A percentile compares a stretch with the other conserved stretches of the same genome.
Evolutionary conservation across 805 yeast genomes (phyloP).

Genomic region (Candida sanyiensis): DNA sequence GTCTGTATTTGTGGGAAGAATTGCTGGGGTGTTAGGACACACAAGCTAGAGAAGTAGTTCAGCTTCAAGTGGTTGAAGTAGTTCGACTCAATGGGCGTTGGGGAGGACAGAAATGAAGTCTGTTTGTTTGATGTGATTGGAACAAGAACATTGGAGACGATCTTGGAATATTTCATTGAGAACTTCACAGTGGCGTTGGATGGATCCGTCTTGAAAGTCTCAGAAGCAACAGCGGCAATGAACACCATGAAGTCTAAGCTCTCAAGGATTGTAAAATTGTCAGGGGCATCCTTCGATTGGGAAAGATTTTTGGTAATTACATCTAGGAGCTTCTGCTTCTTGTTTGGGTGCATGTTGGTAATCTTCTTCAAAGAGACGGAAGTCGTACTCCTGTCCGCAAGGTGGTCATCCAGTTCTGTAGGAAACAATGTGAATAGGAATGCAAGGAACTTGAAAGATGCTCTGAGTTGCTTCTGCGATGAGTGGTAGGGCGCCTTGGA

Average conservation of each 20-base stretch:
- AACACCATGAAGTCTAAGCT: slow-evolving; percentile 28
- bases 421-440: slow-evolving; percentile 31
- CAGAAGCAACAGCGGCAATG: slow-evolving; percentile 30
- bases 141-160: slow-evolving; percentile 20
- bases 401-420: slow-evolving; percentile 24
- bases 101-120: slow-evolving; percentile 15
- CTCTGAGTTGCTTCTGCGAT: slow-evolving; percentile 22
- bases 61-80: slow-evolving; percentile 26
- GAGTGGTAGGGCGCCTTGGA: slow-evolving; percentile 6
- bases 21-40: slow-evolving; percentile 19
- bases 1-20: slow-evolving; percentile 18
- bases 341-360: slow-evolving; percentile 18
- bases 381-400: slow-evolving; percentile 12
- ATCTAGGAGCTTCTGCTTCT: slow-evolving; percentile 19
- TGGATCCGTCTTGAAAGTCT: slow-evolving; percentile 24
- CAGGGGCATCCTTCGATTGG: slow-evolving; percentile 18
- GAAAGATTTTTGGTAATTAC: slow-evolving; percentile 19
- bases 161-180: slow-evolving; percentile 17
- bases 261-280: slow-evolving; percentile 22
- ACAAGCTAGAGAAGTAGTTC: slow-evolving; percentile 25
- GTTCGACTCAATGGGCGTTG: slow-evolving; percentile 17
- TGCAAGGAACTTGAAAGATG: slow-evolving; percentile 31
- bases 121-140: slow-evolving; percentile 17
- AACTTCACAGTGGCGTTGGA: slow-evolving; percentile 27
- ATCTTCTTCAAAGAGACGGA: slow-evolving; percentile 20